These are phyloP conservation scores for Pseudisothecium myosuroides DNA, from an alignment of 225 moss, liverwort and hornwort genomes.

Conservation along the genomic window DNA sequence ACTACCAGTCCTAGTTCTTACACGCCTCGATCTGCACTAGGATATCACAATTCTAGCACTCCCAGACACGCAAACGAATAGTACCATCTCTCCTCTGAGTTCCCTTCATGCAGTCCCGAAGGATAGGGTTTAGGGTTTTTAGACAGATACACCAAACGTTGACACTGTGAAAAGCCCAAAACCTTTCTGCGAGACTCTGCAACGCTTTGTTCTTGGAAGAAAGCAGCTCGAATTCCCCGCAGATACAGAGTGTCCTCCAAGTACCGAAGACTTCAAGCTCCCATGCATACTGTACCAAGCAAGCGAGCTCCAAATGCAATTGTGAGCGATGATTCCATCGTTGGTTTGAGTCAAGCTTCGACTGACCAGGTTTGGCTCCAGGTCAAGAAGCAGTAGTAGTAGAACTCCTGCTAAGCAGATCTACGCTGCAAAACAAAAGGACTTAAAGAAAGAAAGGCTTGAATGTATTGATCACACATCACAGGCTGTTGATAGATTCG, in stretches of 20 bases:
- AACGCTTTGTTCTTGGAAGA: not conserved
- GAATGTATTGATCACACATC: not conserved
- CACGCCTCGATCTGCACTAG: not conserved
- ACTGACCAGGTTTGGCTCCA: not conserved
- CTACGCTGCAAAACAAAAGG: not conserved
- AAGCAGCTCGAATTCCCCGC: not conserved
- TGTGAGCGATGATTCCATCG: not conserved
- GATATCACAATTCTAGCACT: not conserved
- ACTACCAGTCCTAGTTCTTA: not conserved
- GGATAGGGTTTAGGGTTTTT: not conserved
- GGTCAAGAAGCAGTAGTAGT: not conserved
- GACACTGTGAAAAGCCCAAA: not conserved
- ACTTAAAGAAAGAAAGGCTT: not conserved
- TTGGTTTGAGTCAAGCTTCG: not conserved
- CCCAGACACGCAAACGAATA: not conserved
- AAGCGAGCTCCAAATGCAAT: not conserved
- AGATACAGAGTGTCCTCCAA: not conserved
- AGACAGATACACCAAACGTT: not conserved
- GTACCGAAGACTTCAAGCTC: not conserved
- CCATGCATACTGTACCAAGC: not conserved
- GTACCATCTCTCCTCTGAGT: not conserved
- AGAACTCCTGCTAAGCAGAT: not conserved
- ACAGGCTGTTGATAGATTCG: not conserved
- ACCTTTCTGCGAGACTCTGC: not conserved
- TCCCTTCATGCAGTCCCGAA: not conserved